These are phyloP conservation scores for Penicillium simplicissimum DNA, from an alignment of 495 filamentous ascomycete genomes.

Conservation along the genomic window DNA sequence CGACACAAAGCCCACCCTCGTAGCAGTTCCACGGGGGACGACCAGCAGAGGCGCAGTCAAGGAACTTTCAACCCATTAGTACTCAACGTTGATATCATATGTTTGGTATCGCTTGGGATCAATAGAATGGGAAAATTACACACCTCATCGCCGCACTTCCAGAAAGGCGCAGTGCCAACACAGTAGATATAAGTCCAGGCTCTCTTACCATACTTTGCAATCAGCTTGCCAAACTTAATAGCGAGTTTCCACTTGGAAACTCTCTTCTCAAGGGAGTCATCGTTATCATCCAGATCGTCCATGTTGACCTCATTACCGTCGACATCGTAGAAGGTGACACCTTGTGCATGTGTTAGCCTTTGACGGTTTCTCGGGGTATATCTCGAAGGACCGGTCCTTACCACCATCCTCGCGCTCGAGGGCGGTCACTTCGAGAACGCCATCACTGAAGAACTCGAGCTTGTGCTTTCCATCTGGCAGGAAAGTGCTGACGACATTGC, in stretches of 20 bases:
- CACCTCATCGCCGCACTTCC: neutral
- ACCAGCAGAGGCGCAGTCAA: constrained; percentile 1
- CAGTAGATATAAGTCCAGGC: constrained; percentile 1
- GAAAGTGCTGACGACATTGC: neutral
- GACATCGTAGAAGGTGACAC: constrained; percentile 1
- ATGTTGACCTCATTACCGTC: neutral
- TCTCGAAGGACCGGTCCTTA: neutral
- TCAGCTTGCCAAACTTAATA: neutral
- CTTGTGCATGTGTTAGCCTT: neutral
- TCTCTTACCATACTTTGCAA: neutral
- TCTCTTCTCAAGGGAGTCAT: neutral
- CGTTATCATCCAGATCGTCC: neutral
- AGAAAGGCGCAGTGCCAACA: neutral
- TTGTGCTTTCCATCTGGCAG: neutral
- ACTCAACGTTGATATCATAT: too few species aligned
- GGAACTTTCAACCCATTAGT: neutral
- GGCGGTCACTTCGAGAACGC: neutral
- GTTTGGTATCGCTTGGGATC: too few species aligned
- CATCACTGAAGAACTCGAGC: neutral
- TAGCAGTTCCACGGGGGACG: neutral
- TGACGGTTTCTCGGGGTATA: neutral
- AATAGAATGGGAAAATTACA: neutral
- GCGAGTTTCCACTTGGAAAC: neutral
- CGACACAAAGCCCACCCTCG: neutral
- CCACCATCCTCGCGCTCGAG: neutral